phyloP scores from a whole-genome alignment of 495 filamentous ascomycete species.

The Jackrogersella minutella region DNA sequence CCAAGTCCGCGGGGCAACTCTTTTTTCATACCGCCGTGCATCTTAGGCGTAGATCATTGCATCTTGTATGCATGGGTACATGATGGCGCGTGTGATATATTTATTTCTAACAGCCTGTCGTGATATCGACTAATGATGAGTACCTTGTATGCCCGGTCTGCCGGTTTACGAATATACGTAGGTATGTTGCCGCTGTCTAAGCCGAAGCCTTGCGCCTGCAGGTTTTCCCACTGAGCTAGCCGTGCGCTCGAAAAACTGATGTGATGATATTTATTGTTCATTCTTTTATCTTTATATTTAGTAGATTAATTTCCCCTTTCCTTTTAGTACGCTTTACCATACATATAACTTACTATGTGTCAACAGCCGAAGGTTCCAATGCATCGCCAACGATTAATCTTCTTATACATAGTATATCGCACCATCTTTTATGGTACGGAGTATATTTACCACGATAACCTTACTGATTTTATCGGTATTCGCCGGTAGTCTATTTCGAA shows the following conservation, averaged over 20 bases:
- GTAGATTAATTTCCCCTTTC: not conserved
- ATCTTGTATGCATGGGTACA: constrained; percentile 26
- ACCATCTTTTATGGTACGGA: not conserved
- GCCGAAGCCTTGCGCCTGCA: constrained; percentile 30
- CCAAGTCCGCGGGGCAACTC: constrained; percentile 7
- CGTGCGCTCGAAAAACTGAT: constrained; percentile 3
- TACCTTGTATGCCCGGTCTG: not conserved
- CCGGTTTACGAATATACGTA: not conserved
- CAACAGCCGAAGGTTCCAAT: too few relatives aligned
- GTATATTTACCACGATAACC: not conserved
- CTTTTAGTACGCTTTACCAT: not conserved
- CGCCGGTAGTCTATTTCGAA: not conserved
- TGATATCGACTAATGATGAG: constrained; percentile 11
- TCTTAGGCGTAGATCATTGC: constrained; percentile 21
- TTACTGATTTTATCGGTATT: not conserved
- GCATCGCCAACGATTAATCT: too few relatives aligned
- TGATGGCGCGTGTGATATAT: constrained; percentile 6
- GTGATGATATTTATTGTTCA: not conserved
- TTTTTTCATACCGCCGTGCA: constrained; percentile 6
- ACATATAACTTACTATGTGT: too few relatives aligned
- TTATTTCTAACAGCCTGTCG: constrained; percentile 8
- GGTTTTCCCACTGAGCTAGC: constrained; percentile 15
- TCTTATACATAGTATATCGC: too few relatives aligned
- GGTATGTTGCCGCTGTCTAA: constrained; percentile 21
- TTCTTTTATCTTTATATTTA: not conserved